Base-by-base conservation (phyloP, 2,329 filamentous ascomycete genomes). In the Neurospora sp. region DNA sequence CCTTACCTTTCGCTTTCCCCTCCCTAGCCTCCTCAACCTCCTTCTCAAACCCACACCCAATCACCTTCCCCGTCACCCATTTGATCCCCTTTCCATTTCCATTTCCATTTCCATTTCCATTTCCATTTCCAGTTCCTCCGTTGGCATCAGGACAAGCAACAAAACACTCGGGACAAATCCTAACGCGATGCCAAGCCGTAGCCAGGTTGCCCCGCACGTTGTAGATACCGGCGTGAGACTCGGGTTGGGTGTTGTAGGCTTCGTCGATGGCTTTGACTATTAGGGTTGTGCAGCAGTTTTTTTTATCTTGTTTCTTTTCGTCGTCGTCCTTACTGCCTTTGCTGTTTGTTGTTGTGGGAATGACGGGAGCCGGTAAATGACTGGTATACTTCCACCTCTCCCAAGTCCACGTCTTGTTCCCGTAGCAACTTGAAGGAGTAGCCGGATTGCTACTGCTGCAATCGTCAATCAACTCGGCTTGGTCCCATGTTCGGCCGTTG, bases 241-340 rank as follows among this genome's bases (percentile, higher is more conserved):
- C 86, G 0, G 89, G 88, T 78, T 91, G 89, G 0, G 86, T 87
- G 73, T 91, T 91, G 77, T 91, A 91, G 2, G 84, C 81, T 73
- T 89, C 87, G 75, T 91, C 89, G 2, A 86, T 87, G 6, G 89
- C 89, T 79, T 90, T 91, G 74, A 90, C 88, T 4, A 90, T 80
- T 67, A 91, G 80, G 0, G 83, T 85, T 1, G 83, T 82, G 74
- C 84, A 87, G 23, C 23, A 28, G 8, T 52, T 52, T n/a, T 23
- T 1, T 12, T 52, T 15, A n/a, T 43, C 3, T 43, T 10, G 8
- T 2, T 40, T 40, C 4, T 40, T 40, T 40, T 40, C 39, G 1
- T 38, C 8, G 8, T 38, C 37, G 8, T 12, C 10, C 38, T 39
- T 39, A 4, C 4, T 39, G 10, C 11, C 38, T 11, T 12, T 11